Evolutionary conservation across 2,329 filamentous ascomycete genomes (phyloP).

Genomic region (Beauveria sp.): DNA sequence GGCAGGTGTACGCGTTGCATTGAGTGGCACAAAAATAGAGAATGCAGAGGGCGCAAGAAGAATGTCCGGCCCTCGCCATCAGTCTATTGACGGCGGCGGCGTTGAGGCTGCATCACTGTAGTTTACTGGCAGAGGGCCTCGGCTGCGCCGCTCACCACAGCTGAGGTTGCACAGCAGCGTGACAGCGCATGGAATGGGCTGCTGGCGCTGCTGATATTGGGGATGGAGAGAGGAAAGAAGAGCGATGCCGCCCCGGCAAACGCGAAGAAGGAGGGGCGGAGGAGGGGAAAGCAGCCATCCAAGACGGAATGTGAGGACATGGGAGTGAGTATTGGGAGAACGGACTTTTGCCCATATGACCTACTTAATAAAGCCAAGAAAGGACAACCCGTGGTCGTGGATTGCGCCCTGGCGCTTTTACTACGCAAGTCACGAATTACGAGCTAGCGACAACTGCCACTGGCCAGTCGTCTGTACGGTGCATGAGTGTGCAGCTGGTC

Average conservation of each 20-base stretch:
- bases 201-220: background rate
- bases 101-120: background rate
- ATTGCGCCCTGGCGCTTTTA: background rate
- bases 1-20: background rate
- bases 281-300: background rate
- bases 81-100: background rate
- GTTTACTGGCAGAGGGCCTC: background rate
- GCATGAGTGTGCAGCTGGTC: background rate
- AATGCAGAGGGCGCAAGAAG: background rate
- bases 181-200: conserved; percentile 6
- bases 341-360: background rate
- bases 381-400: too few species aligned
- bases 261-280: background rate
- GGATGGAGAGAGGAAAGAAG: background rate
- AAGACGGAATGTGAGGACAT: background rate
- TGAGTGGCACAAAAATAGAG: background rate
- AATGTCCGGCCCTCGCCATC: background rate
- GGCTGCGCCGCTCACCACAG: background rate
- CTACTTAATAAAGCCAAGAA: background rate
- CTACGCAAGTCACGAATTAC: background rate
- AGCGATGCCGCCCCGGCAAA: background rate
- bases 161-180: conserved; percentile 3
- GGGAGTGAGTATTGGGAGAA: background rate
- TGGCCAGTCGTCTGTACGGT: background rate
- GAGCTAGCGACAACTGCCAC: background rate